Evolutionary conservation across 345 rosid species (phyloP).

Genomic region (Stellera chamaejasme): DNA sequence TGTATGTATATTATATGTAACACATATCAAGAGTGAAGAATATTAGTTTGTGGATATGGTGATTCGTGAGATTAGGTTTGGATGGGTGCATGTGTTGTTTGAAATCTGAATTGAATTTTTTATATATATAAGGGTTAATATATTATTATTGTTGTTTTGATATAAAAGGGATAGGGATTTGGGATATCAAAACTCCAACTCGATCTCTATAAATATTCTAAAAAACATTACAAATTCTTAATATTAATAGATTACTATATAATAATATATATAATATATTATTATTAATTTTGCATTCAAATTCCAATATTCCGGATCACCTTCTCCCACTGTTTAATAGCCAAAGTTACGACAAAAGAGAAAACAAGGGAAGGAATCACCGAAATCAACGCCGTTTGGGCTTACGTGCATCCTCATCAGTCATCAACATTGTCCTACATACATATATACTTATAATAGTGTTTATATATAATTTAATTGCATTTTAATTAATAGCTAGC

Average conservation of each 20-base stretch:
- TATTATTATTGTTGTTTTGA: too few relatives aligned
- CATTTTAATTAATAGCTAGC: too few relatives aligned
- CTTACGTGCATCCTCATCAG: constrained; percentile 36
- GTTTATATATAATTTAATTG: too few relatives aligned
- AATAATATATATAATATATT: background rate
- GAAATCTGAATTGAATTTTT: constrained; percentile 21
- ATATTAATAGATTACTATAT: too few relatives aligned
- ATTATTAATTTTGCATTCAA: background rate
- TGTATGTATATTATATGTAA: too few relatives aligned
- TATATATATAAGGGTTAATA: background rate
- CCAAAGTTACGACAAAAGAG: constrained; percentile 27
- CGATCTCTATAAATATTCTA: too few relatives aligned
- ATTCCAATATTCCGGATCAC: constrained; percentile 7
- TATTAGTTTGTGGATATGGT: constrained; percentile 40
- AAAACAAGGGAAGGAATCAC: constrained; percentile 61
- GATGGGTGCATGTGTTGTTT: constrained; percentile 34
- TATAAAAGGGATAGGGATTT: too few relatives aligned
- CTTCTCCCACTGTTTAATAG: constrained; percentile 24
- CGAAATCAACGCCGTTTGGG: constrained; percentile 72
- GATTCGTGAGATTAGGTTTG: constrained; percentile 39
- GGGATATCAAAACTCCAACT: too few relatives aligned
- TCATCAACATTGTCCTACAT: constrained; percentile 19
- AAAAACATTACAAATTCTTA: too few relatives aligned
- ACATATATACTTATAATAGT: too few relatives aligned
- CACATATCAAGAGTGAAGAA: constrained; percentile 29